phyloP scores from a whole-genome alignment of 306 rosid genomes.

The Acacia confusa region DNA sequence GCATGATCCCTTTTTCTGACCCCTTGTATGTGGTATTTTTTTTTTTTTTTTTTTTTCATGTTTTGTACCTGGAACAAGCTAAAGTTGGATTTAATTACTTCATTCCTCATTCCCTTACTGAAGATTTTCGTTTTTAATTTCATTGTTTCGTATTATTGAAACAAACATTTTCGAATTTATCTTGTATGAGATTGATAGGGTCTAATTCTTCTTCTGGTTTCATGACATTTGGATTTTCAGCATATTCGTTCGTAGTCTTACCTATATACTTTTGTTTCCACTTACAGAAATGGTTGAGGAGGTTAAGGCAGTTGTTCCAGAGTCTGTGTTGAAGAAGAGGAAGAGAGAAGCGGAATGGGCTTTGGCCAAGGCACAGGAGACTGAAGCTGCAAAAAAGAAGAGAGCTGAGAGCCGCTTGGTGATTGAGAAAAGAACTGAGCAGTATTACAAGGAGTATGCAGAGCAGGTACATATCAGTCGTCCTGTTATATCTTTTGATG shows the following conservation, averaged over 20 bases:
- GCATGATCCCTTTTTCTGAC: not conserved
- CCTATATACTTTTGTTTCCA: not conserved
- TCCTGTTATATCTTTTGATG: not conserved
- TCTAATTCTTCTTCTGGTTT: not conserved
- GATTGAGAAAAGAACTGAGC: slow-evolving; percentile 69
- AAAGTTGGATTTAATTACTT: not conserved
- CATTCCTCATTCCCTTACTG: not conserved
- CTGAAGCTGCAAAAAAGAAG: slow-evolving; percentile 64
- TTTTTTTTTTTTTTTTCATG: not conserved
- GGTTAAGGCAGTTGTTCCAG: slow-evolving; percentile 60
- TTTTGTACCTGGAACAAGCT: not conserved
- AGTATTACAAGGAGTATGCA: slow-evolving; percentile 58
- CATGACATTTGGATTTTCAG: not conserved
- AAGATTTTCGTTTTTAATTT: not conserved
- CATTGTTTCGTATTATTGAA: not conserved
- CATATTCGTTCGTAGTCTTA: not conserved
- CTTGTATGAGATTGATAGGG: not conserved
- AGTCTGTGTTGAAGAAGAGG: slow-evolving; percentile 77
- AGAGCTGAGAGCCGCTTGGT: slow-evolving; percentile 64
- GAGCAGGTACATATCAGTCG: slow-evolving; percentile 47
- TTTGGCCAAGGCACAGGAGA: slow-evolving; percentile 51
- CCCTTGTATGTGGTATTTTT: not conserved
- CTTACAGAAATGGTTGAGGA: slow-evolving; percentile 61
- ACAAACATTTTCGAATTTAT: not conserved
- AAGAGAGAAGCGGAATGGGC: slow-evolving; percentile 90